Base-by-base conservation (phyloP, 148 eudicot species). In the Hydrangea macrophylla region DNA sequence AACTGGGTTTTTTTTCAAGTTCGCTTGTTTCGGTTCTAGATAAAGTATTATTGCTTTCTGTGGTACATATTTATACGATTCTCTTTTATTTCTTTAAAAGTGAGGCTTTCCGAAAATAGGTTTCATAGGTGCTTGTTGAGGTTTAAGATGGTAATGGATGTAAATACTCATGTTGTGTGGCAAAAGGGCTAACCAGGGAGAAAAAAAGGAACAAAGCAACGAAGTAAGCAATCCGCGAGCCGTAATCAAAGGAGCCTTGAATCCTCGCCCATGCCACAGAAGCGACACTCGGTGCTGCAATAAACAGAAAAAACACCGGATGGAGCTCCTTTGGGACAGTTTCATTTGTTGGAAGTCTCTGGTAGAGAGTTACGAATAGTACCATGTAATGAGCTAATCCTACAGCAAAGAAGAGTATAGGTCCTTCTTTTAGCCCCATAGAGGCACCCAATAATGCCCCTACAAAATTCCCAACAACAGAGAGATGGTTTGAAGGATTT, bases 291-390 rank as follows among this genome's bases (percentile, higher is more conserved):
- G 97, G 97, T 15, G 86, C 92, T 9, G 96, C 98, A 24, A 90
- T 88, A 70, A 94, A 94, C 65, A 94, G 84, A 70, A 88, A 94
- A 79, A 90, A 94, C 44, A 90, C 96, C 0, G 98, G 98, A 68
- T 94, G 98, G 40, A 94, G 89, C 57, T 94, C 98, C 79, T 90
- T 94, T 0, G 98, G 98, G 23, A 94, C 79, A 2, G 97, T 88
- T 78, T 85, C 84, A 45, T 94, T 94, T 17, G 98, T 88, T 27
- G 98, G 98, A 54, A 94, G 91, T 42, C 98, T 80, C 55, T 94
- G 98, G 60, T 94, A 94, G 0, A 94, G 86, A 5, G 98, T 94
- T 5, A 94, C 98, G 69, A 94, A 94, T 48, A 94, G 55, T 36
- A 94, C 98, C 0, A 70, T 62, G 53, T 94, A 94, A 60, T 94